These are phyloP conservation scores for Aureobasidium namibiae DNA, from an alignment of 2,329 filamentous ascomycete species.

Conservation along the genomic window DNA sequence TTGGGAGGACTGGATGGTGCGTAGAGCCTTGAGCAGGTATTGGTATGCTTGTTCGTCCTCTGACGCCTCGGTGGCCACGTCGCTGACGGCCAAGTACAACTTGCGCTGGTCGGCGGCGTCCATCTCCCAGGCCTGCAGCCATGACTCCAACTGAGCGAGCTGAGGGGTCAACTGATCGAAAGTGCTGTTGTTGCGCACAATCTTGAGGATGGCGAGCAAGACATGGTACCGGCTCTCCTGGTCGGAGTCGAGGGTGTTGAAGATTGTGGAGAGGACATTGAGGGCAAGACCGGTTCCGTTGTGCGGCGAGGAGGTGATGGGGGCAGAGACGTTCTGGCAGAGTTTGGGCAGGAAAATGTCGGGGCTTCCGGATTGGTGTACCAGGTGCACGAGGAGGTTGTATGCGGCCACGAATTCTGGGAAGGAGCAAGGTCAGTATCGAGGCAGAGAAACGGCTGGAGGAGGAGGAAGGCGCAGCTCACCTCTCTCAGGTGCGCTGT, in stretches of 20 bases:
- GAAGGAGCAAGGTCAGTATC: not conserved
- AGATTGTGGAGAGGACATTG: constrained; percentile 86
- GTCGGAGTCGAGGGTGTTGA: constrained; percentile 77
- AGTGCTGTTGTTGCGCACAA: constrained; percentile 54
- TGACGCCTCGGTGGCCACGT: constrained; percentile 68
- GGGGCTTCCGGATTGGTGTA: constrained; percentile 75
- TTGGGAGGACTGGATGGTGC: constrained; percentile 57
- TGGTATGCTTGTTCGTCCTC: constrained; percentile 68
- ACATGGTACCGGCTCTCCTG: constrained; percentile 83
- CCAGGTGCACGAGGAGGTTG: constrained; percentile 91
- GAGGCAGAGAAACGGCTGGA: not conserved
- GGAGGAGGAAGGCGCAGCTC: constrained; percentile 10
- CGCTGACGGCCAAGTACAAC: constrained; percentile 73
- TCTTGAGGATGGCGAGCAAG: constrained; percentile 77
- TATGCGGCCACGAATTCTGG: constrained; percentile 88
- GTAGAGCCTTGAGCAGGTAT: constrained; percentile 68
- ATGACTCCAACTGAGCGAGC: constrained; percentile 71
- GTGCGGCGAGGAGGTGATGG: constrained; percentile 74
- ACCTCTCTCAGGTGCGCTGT: constrained; percentile 82
- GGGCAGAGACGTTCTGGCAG: constrained; percentile 82
- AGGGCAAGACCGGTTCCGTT: constrained; percentile 82
- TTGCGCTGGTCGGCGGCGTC: constrained; percentile 76
- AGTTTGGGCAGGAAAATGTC: constrained; percentile 80
- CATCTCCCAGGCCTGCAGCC: constrained; percentile 76
- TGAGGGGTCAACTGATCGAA: constrained; percentile 81